Conservation (phyloP, 805 yeast genomes). For the Barnettozyma sp. region DNA sequence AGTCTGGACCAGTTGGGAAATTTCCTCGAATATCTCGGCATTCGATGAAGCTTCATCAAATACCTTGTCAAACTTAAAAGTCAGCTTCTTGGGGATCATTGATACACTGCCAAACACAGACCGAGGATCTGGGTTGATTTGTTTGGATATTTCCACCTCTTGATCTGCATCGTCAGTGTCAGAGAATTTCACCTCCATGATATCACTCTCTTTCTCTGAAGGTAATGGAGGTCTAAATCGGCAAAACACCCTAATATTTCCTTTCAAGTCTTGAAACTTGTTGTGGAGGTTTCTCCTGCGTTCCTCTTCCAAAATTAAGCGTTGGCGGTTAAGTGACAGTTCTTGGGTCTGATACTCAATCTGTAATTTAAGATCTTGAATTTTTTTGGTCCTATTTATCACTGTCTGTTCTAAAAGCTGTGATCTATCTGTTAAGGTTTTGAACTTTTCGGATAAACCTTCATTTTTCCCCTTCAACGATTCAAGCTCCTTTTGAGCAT, state of each 20-base stretch:
- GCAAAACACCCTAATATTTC: constrained; percentile 88
- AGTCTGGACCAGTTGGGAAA: constrained; percentile 79
- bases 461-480: background rate
- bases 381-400: constrained; percentile 13
- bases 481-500: constrained; percentile 9
- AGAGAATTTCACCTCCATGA: constrained; percentile 28
- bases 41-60: constrained; percentile 53
- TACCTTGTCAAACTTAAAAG: constrained; percentile 72
- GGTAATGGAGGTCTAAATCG: constrained; percentile 59
- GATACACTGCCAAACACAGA: background rate
- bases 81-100: constrained; percentile 11
- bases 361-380: constrained; percentile 16
- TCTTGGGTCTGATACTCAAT: constrained; percentile 26
- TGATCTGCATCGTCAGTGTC: constrained; percentile 25
- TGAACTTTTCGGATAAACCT: background rate
- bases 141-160: constrained; percentile 17
- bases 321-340: constrained; percentile 27
- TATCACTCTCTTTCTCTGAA: constrained; percentile 21
- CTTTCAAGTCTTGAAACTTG: constrained; percentile 76
- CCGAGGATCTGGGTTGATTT: constrained; percentile 2
- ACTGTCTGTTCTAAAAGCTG: constrained; percentile 16
- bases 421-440: constrained; percentile 5
- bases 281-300: constrained; percentile 62
- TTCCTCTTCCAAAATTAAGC: constrained; percentile 43
- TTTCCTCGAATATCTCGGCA: constrained; percentile 67